Base-by-base conservation (phyloP, 169 alveolate species). In the Cryptosporidium canis region DNA sequence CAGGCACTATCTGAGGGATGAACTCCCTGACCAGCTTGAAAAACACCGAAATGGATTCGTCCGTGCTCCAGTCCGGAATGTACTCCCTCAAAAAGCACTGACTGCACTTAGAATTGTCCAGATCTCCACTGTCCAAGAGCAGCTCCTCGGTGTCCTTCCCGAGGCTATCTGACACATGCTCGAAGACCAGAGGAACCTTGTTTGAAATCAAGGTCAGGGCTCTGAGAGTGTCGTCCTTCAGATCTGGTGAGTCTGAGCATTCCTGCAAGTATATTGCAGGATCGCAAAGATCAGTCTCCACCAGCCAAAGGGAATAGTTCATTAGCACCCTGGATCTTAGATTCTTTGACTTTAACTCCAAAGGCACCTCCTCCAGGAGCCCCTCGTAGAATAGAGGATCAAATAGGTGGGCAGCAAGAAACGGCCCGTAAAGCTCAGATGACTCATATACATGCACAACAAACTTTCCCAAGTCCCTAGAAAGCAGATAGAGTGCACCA, bases 211-310 rank as follows among this genome's bases (percentile, higher is more conserved):
- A 58, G 11, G 72, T 35, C 18, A 77, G 31, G 27, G 87, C 72
- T 16, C 27, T 77, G 8, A 41, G 63, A 4, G 41, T 11, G 44
- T 77, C 87, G 1, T 61, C 72, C 14, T 31, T 24, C 12, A 77
- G 29, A 24, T 77, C 87, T 9, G 44, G 45, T 14, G 43, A 56
- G 27, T 77, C 87, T 43, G 63, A 33, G 29, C 87, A 77, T 43
- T 77, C 87, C 18, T 77, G 87, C 29, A 77, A 63, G 41, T 77
- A 77, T 37, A 77, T 77, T 24, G 87, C 87, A 18, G 87, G 87
- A 35, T 77, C 87, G 31, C 87, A 77, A 56, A 77, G 58, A 77
- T 77, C 87, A 9, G 87, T 77, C 37, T 77, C 87, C 24, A 77
- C 39, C 24, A 77, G 27, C 87, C 87, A 77, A 44, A 31, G 33